Percentiles rank a stretch among this genome's conserved stretches.
phyloP scores from a whole-genome alignment of 169 alveolate genomes.

The Plasmodium adleri region DNA sequence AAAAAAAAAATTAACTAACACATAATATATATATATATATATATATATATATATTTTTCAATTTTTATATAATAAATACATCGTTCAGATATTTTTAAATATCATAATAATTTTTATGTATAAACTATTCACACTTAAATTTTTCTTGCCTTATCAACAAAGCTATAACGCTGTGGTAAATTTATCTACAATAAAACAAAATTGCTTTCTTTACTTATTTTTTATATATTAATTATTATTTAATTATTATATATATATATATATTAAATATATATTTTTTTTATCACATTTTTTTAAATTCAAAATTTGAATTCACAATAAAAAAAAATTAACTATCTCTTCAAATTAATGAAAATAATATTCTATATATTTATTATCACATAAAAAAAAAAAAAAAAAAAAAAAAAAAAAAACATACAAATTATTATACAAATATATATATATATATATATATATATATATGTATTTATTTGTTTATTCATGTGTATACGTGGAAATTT shows the following conservation, averaged over 20 bases:
- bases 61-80: not conserved
- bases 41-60: not conserved
- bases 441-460: conserved; percentile 1
- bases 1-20: not conserved
- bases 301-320: too few species aligned
- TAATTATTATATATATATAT: too few species aligned
- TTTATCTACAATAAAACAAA: conserved; percentile 4
- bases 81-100: not conserved
- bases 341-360: too few species aligned
- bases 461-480: not conserved
- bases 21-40: conserved; percentile 2
- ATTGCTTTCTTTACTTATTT: not conserved
- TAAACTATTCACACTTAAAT: not conserved
- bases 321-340: not conserved
- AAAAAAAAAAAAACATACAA: not conserved
- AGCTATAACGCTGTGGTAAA: not conserved
- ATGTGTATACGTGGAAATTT: not conserved
- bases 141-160: conserved; percentile 12
- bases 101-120: not conserved
- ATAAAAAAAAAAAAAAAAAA: not conserved
- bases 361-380: not conserved
- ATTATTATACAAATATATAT: not conserved
- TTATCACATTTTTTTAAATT: too few species aligned
- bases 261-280: too few species aligned
- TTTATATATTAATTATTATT: too few species aligned